Evolutionary conservation across 1,284 basidiomycete genomes (phyloP), one percentile per base, ranked within the genome.

Genomic region (Puccinia polysora): DNA sequence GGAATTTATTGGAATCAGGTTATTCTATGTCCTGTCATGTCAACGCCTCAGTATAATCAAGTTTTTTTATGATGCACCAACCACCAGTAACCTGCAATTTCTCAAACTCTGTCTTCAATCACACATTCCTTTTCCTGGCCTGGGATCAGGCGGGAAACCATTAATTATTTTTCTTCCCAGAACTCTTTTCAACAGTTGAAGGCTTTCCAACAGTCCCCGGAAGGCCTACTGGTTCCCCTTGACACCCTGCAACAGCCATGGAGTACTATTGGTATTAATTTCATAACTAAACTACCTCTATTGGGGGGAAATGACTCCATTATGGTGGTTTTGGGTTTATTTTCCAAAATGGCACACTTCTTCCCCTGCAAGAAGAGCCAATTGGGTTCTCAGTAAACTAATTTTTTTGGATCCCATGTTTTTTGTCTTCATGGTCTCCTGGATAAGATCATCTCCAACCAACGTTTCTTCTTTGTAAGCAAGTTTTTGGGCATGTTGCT

Each of bases 191-290:
- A 70, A 28, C 1, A 34, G 14, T 18, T 49, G 1, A 59, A 69
- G 10, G 20, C 45, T 28, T 20, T 18, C 0, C 23, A 30, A 1
- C 25, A 28, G 1, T 8, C 14, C 0, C n/a, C 45, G 18, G 15
- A 50, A 53, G 68, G 69, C 0, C 7, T 32, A 3, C n/a, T 72
- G 2, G 45, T 34, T 2, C 25, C 69, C 0, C 20, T 63, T 8
- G 0, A 1, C 1, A 36, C 47, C 8, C 53, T 38, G 1, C 34
- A 58, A 45, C 1, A 28, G 12, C 65, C 65, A 15, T 68, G 65
- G 65, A 68, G 53, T 34, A 49, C 14, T 20, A 69, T 69, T 0
- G 55, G 38, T 0, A 69, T 69, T 0, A 28, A 69, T 69, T 69
- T 69, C 49, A 69, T 69, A 18, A 40, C 43, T 2, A 69, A 69